Base-by-base conservation (phyloP, 345 rosid species). In the Eutrema yunnanense region DNA sequence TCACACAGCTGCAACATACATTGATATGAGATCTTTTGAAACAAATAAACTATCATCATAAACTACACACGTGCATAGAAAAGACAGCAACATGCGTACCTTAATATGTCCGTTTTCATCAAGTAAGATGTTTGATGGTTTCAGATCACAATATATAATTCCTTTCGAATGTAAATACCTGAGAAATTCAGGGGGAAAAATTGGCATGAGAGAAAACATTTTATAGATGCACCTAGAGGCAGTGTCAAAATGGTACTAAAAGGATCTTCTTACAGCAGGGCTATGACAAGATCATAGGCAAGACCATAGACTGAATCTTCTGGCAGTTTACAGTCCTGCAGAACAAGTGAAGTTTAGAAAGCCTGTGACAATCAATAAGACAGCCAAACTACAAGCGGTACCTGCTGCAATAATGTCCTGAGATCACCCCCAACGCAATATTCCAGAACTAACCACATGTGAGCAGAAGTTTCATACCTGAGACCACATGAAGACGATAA, bases 381-480 rank as follows among this genome's bases (percentile, higher is more conserved):
- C 1, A 61, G 41, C 14, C 14, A 19, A 36, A 61, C 0, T 60
- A 73, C 36, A 67, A 78, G 48, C 13, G 5, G 8, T 86, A 96
- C 99, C 98, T 96, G 98, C 58, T 86, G 86, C 76, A 92, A 56
- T 73, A 96, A 82, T 57, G 86, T 81, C 88, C 85, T 85, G 41
- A 96, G 86, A 83, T 96, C 96, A 74, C 99, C 98, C 13, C 99
- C 97, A 49, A 92, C 96, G 33, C 98, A 92, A 73, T 88, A 96
- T 72, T 96, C 99, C 87, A 96, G 76, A 80, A 96, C 96, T 73
- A 96, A 82, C 98, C 99, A 96, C 87, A 96, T 79, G 78, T 96
- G 99, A 41, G 97, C 92, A 38, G 98, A 86, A 51, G 99, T 92
- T 83, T 95, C 99, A 51, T 92, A 92, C 97, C 97, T 95, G 50